Conservation (phyloP, 2,329 filamentous ascomycete genomes). For the Hortaea werneckii region DNA sequence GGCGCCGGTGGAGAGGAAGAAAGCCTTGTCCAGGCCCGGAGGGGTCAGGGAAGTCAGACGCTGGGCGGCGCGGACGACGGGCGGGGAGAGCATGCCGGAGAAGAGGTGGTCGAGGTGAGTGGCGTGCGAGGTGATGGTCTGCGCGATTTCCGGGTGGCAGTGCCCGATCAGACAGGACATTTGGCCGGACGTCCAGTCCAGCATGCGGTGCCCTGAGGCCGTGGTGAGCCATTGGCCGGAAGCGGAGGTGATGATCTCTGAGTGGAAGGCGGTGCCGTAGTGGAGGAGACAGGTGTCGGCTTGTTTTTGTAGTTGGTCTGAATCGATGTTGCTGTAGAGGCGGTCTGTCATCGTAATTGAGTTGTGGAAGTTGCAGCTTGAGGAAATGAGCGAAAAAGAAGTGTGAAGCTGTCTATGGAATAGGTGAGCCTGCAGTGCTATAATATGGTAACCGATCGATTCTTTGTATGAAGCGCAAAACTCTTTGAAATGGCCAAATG, state of each 20-base stretch:
- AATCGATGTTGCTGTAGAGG: not conserved
- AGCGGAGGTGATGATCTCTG: slow-evolving; percentile 11
- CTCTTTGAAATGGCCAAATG: too few relatives aligned
- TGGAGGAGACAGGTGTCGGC: slow-evolving; percentile 5
- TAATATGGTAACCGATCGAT: too few relatives aligned
- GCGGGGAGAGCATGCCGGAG: slow-evolving; percentile 48
- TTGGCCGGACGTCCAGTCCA: slow-evolving; percentile 36
- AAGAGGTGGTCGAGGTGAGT: slow-evolving; percentile 48
- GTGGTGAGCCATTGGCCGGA: slow-evolving; percentile 11
- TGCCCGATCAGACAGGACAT: slow-evolving; percentile 48
- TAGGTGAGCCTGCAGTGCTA: too few relatives aligned
- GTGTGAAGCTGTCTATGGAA: too few relatives aligned
- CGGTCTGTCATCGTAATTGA: not conserved
- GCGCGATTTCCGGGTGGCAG: slow-evolving; percentile 47
- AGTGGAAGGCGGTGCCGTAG: slow-evolving; percentile 8
- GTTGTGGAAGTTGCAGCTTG: too few relatives aligned
- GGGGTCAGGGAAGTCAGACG: slow-evolving; percentile 42
- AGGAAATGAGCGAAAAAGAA: too few relatives aligned
- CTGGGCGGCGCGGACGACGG: slow-evolving; percentile 46
- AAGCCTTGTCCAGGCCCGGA: slow-evolving; percentile 41
- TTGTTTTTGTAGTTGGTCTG: not conserved
- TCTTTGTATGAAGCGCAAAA: too few relatives aligned
- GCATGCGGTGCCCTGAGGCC: slow-evolving; percentile 29
- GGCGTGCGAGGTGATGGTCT: slow-evolving; percentile 41
- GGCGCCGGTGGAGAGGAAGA: slow-evolving; percentile 49